Evolutionary conservation across 371 early-diverging fungal species (phyloP).

Genomic region (Circinella umbellata): DNA sequence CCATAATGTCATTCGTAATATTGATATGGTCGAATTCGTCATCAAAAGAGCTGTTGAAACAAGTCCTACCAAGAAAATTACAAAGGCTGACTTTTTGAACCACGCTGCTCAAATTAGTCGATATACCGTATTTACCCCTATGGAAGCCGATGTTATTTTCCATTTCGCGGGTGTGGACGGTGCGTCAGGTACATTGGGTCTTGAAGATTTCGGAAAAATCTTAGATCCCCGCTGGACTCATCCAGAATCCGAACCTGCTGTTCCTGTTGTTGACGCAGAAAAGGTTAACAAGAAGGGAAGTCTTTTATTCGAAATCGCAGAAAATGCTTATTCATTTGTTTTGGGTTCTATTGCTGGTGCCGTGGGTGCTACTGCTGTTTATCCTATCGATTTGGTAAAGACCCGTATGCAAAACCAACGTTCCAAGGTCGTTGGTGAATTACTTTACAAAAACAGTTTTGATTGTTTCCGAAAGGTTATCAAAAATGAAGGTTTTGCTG

Average conservation of each 20-base stretch:
- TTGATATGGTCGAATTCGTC: conserved; percentile 75
- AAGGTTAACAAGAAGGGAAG: conserved; percentile 29
- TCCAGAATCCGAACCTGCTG: conserved; percentile 24
- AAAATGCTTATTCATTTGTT: conserved; percentile 71
- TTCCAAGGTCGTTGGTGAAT: conserved; percentile 87
- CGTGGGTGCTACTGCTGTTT: conserved; percentile 92
- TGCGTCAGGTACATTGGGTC: conserved; percentile 55
- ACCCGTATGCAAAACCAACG: conserved; percentile 99
- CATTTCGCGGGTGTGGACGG: conserved; percentile 73
- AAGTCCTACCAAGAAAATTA: conserved; percentile 62
- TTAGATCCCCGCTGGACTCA: conserved; percentile 70
- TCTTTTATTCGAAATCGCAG: conserved; percentile 43
- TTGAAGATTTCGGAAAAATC: conserved; percentile 67
- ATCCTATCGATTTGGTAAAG: conserved; percentile 98
- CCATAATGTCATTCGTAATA: conserved; percentile 76
- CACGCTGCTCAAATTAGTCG: conserved; percentile 64
- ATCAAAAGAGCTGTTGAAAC: conserved; percentile 61
- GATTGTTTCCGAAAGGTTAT: conserved; percentile 96
- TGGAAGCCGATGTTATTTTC: conserved; percentile 86
- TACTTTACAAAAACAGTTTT: conserved; percentile 90
- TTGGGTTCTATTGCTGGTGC: conserved; percentile 95
- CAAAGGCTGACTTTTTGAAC: conserved; percentile 65
- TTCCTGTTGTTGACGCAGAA: conserved; percentile 13
- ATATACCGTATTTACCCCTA: conserved; percentile 76
- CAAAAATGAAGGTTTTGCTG: conserved; percentile 89